These are phyloP conservation scores for Cyclanthera cordifolia DNA, from an alignment of 306 rosid genomes.

Conservation along the genomic window DNA sequence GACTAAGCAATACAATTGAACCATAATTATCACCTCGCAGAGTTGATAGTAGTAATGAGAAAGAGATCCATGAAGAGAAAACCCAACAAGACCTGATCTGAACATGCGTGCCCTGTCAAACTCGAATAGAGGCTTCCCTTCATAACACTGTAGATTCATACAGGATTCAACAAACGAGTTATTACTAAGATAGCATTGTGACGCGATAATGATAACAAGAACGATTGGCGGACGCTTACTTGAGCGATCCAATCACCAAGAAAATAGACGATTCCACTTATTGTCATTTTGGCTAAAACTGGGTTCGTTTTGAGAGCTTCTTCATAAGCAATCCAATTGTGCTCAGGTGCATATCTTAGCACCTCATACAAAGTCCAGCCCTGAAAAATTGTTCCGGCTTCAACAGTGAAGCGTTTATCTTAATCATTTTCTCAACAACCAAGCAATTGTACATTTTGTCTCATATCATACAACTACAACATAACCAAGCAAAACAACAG, in stretches of 20 bases:
- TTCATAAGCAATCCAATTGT: constrained; percentile 94
- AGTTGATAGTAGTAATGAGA: constrained; percentile 95
- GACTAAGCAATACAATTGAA: constrained; percentile 21
- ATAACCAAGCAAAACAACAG: not conserved
- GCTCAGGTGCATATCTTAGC: constrained; percentile 82
- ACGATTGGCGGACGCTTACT: constrained; percentile 24
- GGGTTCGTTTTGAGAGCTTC: constrained; percentile 77
- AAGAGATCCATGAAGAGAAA: constrained; percentile 88
- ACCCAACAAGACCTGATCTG: constrained; percentile 93
- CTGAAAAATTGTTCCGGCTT: constrained; percentile 21
- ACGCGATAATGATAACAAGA: not conserved
- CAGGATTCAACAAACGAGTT: constrained; percentile 7
- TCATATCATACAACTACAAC: not conserved
- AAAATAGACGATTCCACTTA: constrained; percentile 79
- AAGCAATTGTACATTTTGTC: not conserved
- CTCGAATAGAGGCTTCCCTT: constrained; percentile 79
- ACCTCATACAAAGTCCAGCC: constrained; percentile 96
- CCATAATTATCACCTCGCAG: constrained; percentile 59
- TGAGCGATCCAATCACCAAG: constrained; percentile 96
- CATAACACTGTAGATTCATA: constrained; percentile 52
- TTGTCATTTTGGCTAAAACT: constrained; percentile 83
- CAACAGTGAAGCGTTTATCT: not conserved
- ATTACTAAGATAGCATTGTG: not conserved
- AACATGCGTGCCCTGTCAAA: constrained; percentile 58
- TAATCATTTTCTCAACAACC: not conserved